Evolutionary conservation across 805 yeast species (phyloP), one percentile per base, ranked within the genome.

Genomic region (Ogataea ganodermae): DNA sequence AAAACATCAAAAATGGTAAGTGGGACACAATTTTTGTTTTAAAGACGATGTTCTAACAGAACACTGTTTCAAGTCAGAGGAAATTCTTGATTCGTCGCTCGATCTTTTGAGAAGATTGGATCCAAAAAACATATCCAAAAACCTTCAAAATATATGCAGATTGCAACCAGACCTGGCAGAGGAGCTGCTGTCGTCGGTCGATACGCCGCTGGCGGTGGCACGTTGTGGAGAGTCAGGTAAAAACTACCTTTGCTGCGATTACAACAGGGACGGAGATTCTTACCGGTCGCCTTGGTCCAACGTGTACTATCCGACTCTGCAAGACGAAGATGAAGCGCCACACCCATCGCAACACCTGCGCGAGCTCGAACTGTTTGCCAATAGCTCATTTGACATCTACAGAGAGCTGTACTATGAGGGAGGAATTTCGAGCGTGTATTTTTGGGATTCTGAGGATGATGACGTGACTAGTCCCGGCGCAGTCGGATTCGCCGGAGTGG

Each of bases 381-480:
- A 92, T 65, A 92, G 89, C 53, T 86, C 96, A 3, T 89, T 92
- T 63, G 97, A 90, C 60, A 79, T 92, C 30, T 92, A 94, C 70
- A 77, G 97, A 55, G 99, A 94, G 63, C 71, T 92, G 58, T 92
- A 92, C 71, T 92, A 90, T 65, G 98, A 91, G 66, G 97, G 97
- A 32, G 99, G 98, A 18, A 74, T 86, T 32, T 84, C 94, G 1
- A 82, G 91, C 47, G 96, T 86, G 14, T 92, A 94, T 63, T 72
- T 94, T 43, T 92, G 99, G 99, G 97, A 91, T 58, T 75, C 80
- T 18, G 83, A 81, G 28, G 89, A 80, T 12, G 84, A 78, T 18
- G 74, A 65, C 35, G 71, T 69, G 20, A 70, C 60, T 6, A 61
- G 60, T 38, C 53, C 65, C 17, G 89, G 89, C 1, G 68, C 63